These are phyloP conservation scores for Blastocystis sp. DNA, from an alignment of 352 stramenopile species.

Conservation along the genomic window DNA sequence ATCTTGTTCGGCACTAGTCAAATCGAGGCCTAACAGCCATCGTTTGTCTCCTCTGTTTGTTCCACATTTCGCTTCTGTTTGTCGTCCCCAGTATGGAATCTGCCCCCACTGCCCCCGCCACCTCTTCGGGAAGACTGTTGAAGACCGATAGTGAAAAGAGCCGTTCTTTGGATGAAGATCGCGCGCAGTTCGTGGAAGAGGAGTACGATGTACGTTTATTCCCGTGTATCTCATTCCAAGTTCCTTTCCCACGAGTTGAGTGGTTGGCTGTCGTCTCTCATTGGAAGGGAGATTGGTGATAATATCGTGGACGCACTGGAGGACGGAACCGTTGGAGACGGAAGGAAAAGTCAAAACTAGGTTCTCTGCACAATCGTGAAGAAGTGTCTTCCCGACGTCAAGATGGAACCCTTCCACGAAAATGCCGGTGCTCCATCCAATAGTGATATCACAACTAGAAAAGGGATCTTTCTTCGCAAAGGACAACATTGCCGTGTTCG, in stretches of 20 bases:
- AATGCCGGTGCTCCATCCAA: neutral
- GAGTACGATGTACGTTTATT: slow-evolving; percentile 18
- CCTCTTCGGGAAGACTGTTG: slow-evolving; percentile 19
- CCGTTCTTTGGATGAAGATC: slow-evolving; percentile 11
- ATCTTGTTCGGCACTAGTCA: slow-evolving; percentile 51
- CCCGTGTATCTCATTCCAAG: neutral
- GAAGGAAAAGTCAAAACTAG: neutral
- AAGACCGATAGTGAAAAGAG: neutral
- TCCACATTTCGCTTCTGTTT: neutral
- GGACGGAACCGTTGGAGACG: neutral
- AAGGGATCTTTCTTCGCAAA: slow-evolving; percentile 27
- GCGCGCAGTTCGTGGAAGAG: slow-evolving; percentile 22
- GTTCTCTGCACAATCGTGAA: slow-evolving; percentile 1
- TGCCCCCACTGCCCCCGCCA: neutral
- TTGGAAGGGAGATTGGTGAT: slow-evolving; percentile 6
- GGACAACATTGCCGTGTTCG: slow-evolving; percentile 33
- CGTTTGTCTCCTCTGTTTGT: slow-evolving; percentile 35
- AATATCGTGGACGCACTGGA: slow-evolving; percentile 36
- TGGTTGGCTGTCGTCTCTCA: slow-evolving; percentile 22
- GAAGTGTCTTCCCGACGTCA: slow-evolving; percentile 24
- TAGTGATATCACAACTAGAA: neutral
- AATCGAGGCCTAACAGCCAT: slow-evolving; percentile 24
- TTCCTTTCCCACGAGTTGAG: slow-evolving; percentile 12
- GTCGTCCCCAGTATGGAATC: neutral
- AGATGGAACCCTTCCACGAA: neutral